Conservation (phyloP, 2,329 filamentous ascomycete genomes). For the Ascosphaera pollenicola region DNA sequence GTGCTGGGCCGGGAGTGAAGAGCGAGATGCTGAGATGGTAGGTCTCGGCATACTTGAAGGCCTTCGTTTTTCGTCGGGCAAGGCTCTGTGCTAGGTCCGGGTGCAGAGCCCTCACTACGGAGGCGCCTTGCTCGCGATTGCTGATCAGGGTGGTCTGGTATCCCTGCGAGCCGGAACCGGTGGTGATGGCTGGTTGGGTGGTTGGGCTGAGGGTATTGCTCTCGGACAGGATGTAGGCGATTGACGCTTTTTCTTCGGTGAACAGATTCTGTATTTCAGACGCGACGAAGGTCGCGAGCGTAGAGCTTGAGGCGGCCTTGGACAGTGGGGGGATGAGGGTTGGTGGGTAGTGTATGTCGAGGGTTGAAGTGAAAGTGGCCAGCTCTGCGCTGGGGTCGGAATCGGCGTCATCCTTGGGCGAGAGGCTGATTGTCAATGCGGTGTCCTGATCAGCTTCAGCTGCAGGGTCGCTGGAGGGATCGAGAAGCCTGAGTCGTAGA, state of each 20-base stretch:
- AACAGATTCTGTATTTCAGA: conserved; percentile 58
- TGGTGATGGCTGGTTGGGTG: conserved; percentile 24
- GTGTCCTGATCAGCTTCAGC: conserved; percentile 12
- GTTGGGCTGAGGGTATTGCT: conserved; percentile 15
- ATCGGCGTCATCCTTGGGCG: conserved; percentile 28
- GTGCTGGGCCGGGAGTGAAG: conserved; percentile 56
- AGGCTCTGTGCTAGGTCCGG: conserved; percentile 34
- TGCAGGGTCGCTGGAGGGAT: conserved; percentile 9
- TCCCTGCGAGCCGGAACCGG: conserved; percentile 12
- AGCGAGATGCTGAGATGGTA: conserved; percentile 94
- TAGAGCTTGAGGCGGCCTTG: conserved; percentile 45
- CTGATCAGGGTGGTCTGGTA: conserved; percentile 1
- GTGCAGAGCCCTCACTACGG: conserved; percentile 17
- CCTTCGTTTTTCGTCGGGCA: conserved; percentile 50
- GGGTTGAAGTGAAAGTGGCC: conserved; percentile 43
- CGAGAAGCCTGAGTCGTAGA: conserved; percentile 44
- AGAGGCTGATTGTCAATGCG: conserved; percentile 49
- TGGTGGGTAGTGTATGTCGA: conserved; percentile 57
- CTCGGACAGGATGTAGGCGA: conserved; percentile 49
- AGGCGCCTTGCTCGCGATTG: conserved; percentile 10
- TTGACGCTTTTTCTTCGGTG: conserved; percentile 68
- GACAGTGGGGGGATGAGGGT: conserved; percentile 40
- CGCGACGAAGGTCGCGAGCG: conserved; percentile 57
- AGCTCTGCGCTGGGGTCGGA: conserved; percentile 35
- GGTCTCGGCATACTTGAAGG: conserved; percentile 75